Conservation (phyloP, 495 filamentous ascomycete species). For the Penicillium bovifimosum region DNA sequence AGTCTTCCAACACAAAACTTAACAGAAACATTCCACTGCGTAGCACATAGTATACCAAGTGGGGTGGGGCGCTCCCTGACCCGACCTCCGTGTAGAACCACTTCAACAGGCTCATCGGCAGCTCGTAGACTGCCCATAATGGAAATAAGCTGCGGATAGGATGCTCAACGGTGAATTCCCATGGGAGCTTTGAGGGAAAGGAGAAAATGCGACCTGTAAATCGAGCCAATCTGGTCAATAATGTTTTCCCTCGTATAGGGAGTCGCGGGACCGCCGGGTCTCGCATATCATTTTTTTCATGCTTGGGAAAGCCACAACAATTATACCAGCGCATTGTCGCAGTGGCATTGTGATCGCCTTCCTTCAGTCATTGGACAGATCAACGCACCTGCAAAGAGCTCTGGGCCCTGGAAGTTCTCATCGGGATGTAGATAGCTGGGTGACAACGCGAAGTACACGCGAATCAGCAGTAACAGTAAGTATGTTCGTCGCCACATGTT, state of each 20-base stretch:
- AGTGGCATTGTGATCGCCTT: not conserved
- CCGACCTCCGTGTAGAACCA: slow-evolving; percentile 73
- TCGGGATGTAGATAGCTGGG: slow-evolving; percentile 97
- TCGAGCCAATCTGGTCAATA: slow-evolving; percentile 9
- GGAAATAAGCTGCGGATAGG: slow-evolving; percentile 95
- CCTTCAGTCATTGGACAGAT: not conserved
- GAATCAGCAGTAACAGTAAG: slow-evolving; percentile 74
- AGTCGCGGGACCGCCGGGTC: slow-evolving; percentile 7
- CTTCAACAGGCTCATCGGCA: slow-evolving; percentile 84
- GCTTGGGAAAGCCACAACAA: not conserved
- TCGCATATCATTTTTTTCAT: not conserved
- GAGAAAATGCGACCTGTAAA: slow-evolving; percentile 75
- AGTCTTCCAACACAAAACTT: slow-evolving; percentile 95
- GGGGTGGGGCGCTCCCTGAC: slow-evolving; percentile 51
- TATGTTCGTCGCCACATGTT: slow-evolving; percentile 90
- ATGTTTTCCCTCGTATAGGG: slow-evolving; percentile 7
- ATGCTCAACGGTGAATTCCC: slow-evolving; percentile 84
- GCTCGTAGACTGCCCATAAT: slow-evolving; percentile 87
- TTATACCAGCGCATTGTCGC: not conserved
- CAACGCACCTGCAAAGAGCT: slow-evolving; percentile 87
- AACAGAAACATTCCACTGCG: slow-evolving; percentile 84
- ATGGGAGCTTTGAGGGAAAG: slow-evolving; percentile 79
- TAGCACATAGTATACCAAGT: slow-evolving; percentile 81
- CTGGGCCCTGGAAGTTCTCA: slow-evolving; percentile 97
- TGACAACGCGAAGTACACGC: slow-evolving; percentile 88